Evolutionary conservation across 768 basidiomycete species (phyloP).

Genomic region (Phlegmacium glaucopus): DNA sequence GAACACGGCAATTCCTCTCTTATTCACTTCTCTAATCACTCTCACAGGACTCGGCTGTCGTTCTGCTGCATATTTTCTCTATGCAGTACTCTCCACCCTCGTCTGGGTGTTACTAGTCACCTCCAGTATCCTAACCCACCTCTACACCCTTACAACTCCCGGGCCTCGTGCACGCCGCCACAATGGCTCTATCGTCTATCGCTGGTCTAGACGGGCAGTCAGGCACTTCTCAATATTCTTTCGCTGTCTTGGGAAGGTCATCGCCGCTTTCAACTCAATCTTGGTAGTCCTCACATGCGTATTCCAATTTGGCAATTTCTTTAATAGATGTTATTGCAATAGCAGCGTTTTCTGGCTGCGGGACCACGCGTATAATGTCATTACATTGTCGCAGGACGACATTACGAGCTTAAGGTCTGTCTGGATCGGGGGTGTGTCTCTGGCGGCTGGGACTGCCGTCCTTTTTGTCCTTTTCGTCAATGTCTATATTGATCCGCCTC

Average conservation of each 20-base stretch:
- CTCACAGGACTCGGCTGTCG: slow-evolving; percentile 29
- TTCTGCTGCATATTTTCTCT: slow-evolving; percentile 27
- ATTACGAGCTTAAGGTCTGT: slow-evolving; percentile 21
- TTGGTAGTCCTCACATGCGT: slow-evolving; percentile 28
- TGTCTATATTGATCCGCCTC: too few relatives aligned
- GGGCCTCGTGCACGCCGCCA: too few relatives aligned
- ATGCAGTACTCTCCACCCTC: slow-evolving; percentile 27
- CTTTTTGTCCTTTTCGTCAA: slow-evolving; percentile 11
- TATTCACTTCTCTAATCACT: background rate
- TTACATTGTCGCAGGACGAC: slow-evolving; percentile 17
- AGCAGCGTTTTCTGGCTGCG: slow-evolving; percentile 28
- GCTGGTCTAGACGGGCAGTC: slow-evolving; percentile 5
- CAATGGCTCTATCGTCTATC: background rate
- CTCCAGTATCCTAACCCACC: slow-evolving; percentile 28
- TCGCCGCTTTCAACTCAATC: slow-evolving; percentile 27
- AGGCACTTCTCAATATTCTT: slow-evolving; percentile 18
- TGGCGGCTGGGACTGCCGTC: slow-evolving; percentile 20
- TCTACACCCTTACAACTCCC: slow-evolving; percentile 9
- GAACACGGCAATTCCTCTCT: too few relatives aligned
- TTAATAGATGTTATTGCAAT: slow-evolving; percentile 34
- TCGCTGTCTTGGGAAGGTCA: slow-evolving; percentile 26
- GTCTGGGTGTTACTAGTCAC: slow-evolving; percentile 28
- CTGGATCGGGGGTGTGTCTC: slow-evolving; percentile 34
- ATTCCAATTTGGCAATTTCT: slow-evolving; percentile 31
- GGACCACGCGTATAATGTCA: slow-evolving; percentile 25